These are phyloP conservation scores for Jamesozyma jinghongensis DNA, from an alignment of 805 yeast species.

Conservation along the genomic window DNA sequence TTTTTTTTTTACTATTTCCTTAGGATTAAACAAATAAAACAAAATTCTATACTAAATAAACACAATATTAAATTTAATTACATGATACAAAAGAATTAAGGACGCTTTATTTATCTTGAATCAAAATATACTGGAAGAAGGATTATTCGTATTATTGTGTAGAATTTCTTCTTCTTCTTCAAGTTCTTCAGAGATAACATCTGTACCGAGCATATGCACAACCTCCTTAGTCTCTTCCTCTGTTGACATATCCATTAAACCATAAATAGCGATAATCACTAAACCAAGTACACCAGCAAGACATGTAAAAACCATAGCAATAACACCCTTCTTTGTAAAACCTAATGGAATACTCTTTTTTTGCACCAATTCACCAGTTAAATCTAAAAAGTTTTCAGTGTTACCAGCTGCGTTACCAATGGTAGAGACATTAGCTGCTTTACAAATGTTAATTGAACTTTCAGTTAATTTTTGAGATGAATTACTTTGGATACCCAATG, in stretches of 20 bases:
- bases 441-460: conserved; percentile 53
- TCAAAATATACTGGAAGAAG: no score
- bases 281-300: conserved; percentile 80
- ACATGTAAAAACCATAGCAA: conserved; percentile 86
- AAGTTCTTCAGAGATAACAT: conserved; percentile 4
- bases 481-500: conserved; percentile 50
- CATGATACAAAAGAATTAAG: no score
- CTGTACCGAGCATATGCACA: conserved; percentile 13
- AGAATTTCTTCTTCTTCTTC: conserved; percentile 18
- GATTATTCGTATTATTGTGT: no score
- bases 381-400: conserved; percentile 49
- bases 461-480: conserved; percentile 50
- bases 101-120: background rate
- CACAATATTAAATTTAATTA: no score
- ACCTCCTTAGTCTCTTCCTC: conserved; percentile 56
- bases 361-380: conserved; percentile 71
- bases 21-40: no score
- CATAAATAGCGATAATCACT: conserved; percentile 68
- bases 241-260: conserved; percentile 71
- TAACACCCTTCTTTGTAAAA: conserved; percentile 91
- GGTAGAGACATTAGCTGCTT: conserved; percentile 40
- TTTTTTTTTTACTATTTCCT: no score
- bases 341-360: conserved; percentile 63
- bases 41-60: no score
- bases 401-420: conserved; percentile 91